Evolutionary conservation across 2,329 filamentous ascomycete species (phyloP), one percentile per base, ranked within the genome.

Genomic region (Monilinia aucupariae): DNA sequence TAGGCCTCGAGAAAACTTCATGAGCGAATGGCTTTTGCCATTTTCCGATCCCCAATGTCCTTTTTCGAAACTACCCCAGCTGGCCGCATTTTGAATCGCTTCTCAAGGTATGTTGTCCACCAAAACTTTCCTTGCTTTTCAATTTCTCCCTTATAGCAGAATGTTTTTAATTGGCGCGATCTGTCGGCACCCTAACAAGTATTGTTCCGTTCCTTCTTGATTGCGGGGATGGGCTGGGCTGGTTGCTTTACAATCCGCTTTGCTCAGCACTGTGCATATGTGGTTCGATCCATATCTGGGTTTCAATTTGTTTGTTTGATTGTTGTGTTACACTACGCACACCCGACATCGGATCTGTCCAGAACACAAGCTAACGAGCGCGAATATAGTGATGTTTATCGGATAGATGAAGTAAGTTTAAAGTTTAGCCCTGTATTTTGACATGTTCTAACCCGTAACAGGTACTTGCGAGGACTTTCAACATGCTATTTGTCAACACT

Each of bases 41-140:
- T 97, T 70, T 99, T 99, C 82, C 85, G 94, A 69, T 96, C 92
- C 45, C 96, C 94, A 61, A 99, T 99, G 94, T 94, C 87, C 70
- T 99, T 99, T 78, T 99, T 99, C 71, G 96, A 99, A 75, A 96
- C 92, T 12, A 64, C 62, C 8, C 62, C 62, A 7, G 89, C 92
- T 66, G 94, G 94, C n/a, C 87, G 96, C 63, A 97, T 99, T 71
- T 80, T 99, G 64, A 99, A 99, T 75, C 85, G 94, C 61, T 99
- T 99, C 76, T 97, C 93, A 20, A 96, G 88, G 87, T 90, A 76
- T 67, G 85, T 78, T 45, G 17, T 39, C 12, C 22, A 12, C 22
- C 22, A 15, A 32, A 41, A 12, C 13, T 49, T 34, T 27, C 22
- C 2, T 30, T 22, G 9, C 12, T 25, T 30, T 9, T 55, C 49